Base-by-base conservation (phyloP, 768 basidiomycete genomes). In the Fibroporia radiculosa region DNA sequence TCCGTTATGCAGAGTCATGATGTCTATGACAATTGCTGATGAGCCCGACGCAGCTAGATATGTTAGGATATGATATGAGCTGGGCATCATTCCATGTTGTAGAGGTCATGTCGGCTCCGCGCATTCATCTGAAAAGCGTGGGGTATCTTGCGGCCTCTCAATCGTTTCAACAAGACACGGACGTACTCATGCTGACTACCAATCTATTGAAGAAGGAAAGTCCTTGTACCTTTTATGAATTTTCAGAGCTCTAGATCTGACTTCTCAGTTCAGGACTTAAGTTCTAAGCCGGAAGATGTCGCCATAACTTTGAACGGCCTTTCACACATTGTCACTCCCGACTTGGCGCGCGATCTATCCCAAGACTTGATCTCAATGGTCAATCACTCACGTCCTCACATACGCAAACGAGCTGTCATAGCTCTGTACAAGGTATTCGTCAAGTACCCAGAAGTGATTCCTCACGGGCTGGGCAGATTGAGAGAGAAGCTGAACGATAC, bases 61-160 rank as follows among this genome's bases (percentile, higher is more conserved):
- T 99, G 96, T 67, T 99, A 42, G 96, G 84, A 42, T 92, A 84
- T 60, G 92, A 86, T 67, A 96, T 87, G 81, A 78, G 79, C 47
- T 96, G 92, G 81, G 93, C 93, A 35, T 89, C 96, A 6, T 99
- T 99, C 57, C 82, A 95, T 62, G 86, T 99, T 42, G 84, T 98
- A 5, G 96, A 99, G 60, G 92, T 95, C 62, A 99, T 99, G 96
- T 92, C 92, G 28, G 93, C 92, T 3, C 70, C 85, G 3, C 83
- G 83, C 60, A 78, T 84, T 53, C 93, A 98, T 65, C 73, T 98
- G 53, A 99, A 99, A 72, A 82, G 79, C 22, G 84, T 98, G 39
- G 96, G 96, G 11, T 98, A 99, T 64, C 83, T 99, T 19, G 96
- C 88, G 1, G 93, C 96, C 3, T 65, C 78, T 32, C 82, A 93